phyloP scores from a whole-genome alignment of 768 basidiomycete species.

The Boletus edulis region DNA sequence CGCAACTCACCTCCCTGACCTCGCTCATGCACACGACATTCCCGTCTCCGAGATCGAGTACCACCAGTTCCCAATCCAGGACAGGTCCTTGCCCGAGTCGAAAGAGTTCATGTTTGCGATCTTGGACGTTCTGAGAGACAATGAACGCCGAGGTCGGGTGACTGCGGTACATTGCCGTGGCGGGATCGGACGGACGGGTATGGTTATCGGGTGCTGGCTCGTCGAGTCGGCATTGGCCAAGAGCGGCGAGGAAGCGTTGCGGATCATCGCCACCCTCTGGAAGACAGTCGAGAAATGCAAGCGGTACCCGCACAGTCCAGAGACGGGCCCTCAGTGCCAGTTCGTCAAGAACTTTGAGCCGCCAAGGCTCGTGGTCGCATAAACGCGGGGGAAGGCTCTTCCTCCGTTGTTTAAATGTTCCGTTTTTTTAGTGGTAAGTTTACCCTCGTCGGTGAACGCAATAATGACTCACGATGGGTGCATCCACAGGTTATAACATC shows the following conservation, averaged over 20 bases:
- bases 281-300: constrained; percentile 74
- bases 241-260: constrained; percentile 63
- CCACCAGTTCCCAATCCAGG: constrained; percentile 76
- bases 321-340: constrained; percentile 77
- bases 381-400: background rate
- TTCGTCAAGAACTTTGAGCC: constrained; percentile 61
- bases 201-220: constrained; percentile 73
- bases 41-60: constrained; percentile 59
- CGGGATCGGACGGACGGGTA: constrained; percentile 67
- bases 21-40: constrained; percentile 55
- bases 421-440: constrained; percentile 6
- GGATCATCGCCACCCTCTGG: constrained; percentile 68
- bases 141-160: constrained; percentile 55
- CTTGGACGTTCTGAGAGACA: constrained; percentile 57
- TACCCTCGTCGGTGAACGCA: background rate
- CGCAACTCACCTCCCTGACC: constrained; percentile 48
- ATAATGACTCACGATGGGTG: background rate
- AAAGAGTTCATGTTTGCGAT: constrained; percentile 57
- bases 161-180: constrained; percentile 79
- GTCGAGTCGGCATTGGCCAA: constrained; percentile 61
- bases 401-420: background rate
- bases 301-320: constrained; percentile 72
- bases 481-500: constrained; percentile 3
- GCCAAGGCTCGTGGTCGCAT: constrained; percentile 20
- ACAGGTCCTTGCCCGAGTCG: constrained; percentile 64